A percentile compares a stretch with the other conserved stretches of the same genome.
Evolutionary conservation across 2,329 filamentous ascomycete species (phyloP).

Genomic region (Ceratocystis lukuohia): DNA sequence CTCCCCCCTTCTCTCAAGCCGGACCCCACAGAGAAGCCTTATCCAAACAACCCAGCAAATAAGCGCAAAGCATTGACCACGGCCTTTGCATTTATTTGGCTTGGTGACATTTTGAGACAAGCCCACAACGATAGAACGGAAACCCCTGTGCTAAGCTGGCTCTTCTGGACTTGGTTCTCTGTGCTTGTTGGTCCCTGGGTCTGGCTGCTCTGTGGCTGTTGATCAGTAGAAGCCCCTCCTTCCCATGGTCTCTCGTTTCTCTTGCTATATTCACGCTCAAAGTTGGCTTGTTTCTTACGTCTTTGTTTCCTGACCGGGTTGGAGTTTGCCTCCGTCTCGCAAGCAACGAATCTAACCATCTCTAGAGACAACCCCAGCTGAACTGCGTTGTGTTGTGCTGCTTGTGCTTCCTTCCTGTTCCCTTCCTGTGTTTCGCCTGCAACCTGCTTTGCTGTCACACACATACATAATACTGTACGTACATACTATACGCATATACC

Average conservation of each 20-base stretch:
- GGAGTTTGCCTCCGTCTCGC: too few relatives aligned
- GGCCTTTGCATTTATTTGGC: background rate
- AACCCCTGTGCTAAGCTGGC: background rate
- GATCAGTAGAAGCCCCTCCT: background rate
- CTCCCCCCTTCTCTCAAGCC: background rate
- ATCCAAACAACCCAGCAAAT: background rate
- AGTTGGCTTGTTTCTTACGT: too few relatives aligned
- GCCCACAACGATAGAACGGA: background rate
- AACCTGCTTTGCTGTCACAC: too few relatives aligned
- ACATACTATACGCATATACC: too few relatives aligned
- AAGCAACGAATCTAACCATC: too few relatives aligned
- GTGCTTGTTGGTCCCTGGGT: too few relatives aligned
- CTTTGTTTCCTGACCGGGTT: too few relatives aligned
- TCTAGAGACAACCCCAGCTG: background rate
- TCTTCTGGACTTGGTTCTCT: too few relatives aligned
- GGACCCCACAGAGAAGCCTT: background rate
- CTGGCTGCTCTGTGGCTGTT: too few relatives aligned
- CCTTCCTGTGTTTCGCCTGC: background rate
- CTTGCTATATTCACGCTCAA: too few relatives aligned
- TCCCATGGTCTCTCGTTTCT: background rate
- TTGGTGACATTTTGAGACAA: conserved; percentile 14
- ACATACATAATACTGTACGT: too few relatives aligned
- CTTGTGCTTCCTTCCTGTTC: background rate
- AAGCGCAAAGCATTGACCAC: conserved; percentile 5
- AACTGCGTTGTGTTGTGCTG: background rate